phyloP scores from a whole-genome alignment of 202 grass and related monocot species.

The Brachypodium distachyon region DNA sequence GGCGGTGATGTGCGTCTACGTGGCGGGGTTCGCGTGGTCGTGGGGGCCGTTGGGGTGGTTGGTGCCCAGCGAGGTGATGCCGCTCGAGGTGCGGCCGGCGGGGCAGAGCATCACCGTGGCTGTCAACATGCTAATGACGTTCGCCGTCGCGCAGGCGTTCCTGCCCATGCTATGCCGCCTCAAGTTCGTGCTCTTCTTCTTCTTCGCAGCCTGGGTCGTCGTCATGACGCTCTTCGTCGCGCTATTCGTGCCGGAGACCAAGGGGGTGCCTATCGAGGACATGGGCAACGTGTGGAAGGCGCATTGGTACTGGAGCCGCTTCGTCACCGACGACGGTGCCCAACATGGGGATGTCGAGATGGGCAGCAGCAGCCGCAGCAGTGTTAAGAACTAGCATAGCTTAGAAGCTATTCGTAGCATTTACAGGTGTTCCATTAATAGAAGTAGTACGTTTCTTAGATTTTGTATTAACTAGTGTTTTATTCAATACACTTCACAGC shows the following conservation, averaged over 20 bases:
- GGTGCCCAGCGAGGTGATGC: slow-evolving; percentile 64
- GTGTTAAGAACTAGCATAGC: neutral
- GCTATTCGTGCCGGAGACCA: slow-evolving; percentile 79
- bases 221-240: slow-evolving; percentile 51
- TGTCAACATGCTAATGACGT: slow-evolving; percentile 63
- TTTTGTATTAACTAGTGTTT: too few relatives aligned
- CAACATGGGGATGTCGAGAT: neutral
- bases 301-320: slow-evolving; percentile 60
- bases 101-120: slow-evolving; percentile 75
- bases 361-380: neutral
- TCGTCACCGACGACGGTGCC: slow-evolving; percentile 22
- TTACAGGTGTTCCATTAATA: too few relatives aligned
- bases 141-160: slow-evolving; percentile 62
- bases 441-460: too few relatives aligned
- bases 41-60: slow-evolving; percentile 68
- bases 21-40: slow-evolving; percentile 40
- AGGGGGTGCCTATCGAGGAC: slow-evolving; percentile 84
- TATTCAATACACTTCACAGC: too few relatives aligned
- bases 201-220: slow-evolving; percentile 48
- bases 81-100: slow-evolving; percentile 64
- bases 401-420: too few relatives aligned
- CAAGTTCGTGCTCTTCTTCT: slow-evolving; percentile 50
- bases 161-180: slow-evolving; percentile 53
- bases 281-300: slow-evolving; percentile 57
- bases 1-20: neutral